Evolutionary conservation across 192 early-diverging fungal species (phyloP).

Genomic region (Umbelopsis sp.): DNA sequence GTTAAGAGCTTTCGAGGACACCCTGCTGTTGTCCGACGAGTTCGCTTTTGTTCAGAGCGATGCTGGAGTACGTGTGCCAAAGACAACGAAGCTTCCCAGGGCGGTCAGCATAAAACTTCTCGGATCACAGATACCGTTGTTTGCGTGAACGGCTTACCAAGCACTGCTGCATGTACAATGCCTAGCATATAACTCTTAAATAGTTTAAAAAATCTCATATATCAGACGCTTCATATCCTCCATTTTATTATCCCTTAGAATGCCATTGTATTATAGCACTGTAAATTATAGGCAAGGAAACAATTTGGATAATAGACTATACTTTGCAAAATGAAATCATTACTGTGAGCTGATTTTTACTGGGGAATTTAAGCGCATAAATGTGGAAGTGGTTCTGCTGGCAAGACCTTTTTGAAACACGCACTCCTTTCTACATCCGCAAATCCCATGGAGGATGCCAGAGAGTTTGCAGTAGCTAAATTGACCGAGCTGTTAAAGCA

Average conservation of each 20-base stretch:
- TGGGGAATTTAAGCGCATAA: no score
- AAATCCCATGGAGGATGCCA: slow-evolving; percentile 48
- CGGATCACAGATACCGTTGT: slow-evolving; percentile 12
- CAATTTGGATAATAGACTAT: no score
- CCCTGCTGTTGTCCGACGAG: slow-evolving; percentile 53
- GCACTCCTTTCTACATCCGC: slow-evolving; percentile 7
- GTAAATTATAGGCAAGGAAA: no score
- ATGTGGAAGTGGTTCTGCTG: no score
- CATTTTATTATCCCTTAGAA: no score
- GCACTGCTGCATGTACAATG: slow-evolving; percentile 1
- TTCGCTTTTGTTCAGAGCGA: slow-evolving; percentile 49
- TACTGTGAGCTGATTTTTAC: no score
- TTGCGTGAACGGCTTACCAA: neutral
- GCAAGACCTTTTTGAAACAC: no score
- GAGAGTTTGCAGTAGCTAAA: slow-evolving; percentile 77
- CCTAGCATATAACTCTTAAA: neutral
- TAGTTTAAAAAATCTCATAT: neutral
- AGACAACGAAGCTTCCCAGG: neutral
- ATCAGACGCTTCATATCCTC: no score
- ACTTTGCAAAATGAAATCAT: no score
- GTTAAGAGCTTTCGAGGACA: slow-evolving; percentile 55
- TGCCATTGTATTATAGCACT: no score
- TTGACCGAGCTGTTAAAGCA: slow-evolving; percentile 86
- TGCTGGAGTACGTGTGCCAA: slow-evolving; percentile 40
- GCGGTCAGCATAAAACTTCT: neutral